Percentiles rank a stretch among this genome's conserved stretches.
Evolutionary conservation across 495 filamentous ascomycete genomes (phyloP).

Genomic region (Penicillium cinerascens): DNA sequence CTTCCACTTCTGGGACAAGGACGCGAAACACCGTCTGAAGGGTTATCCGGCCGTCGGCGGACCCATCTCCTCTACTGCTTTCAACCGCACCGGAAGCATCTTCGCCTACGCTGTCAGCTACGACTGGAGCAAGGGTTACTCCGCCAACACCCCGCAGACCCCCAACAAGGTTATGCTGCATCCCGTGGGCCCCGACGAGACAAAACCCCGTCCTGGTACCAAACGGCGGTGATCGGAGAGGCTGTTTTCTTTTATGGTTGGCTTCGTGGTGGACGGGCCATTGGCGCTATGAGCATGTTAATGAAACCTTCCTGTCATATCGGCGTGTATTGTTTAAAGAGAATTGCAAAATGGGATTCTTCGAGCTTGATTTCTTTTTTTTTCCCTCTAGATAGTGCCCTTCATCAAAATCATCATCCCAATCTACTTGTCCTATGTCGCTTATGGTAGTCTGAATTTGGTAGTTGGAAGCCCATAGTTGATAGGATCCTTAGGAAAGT

Average conservation of each 20-base stretch:
- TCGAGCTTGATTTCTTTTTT: conserved; percentile 4
- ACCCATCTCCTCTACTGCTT: conserved; percentile 72
- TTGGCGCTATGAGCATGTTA: conserved; percentile 31
- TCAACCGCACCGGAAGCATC: conserved; percentile 72
- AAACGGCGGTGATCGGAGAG: conserved; percentile 60
- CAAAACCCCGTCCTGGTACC: conserved; percentile 69
- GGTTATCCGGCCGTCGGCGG: conserved; percentile 83
- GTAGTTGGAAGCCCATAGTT: neutral
- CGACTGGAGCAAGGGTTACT: conserved; percentile 91
- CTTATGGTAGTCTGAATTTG: neutral
- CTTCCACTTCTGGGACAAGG: conserved; percentile 90
- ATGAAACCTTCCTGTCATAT: conserved; percentile 24
- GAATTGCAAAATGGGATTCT: conserved; percentile 19
- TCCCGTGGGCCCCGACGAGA: conserved; percentile 70
- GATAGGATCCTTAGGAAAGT: neutral
- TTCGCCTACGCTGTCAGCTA: conserved; percentile 92
- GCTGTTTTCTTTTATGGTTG: conserved; percentile 3
- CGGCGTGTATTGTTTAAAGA: conserved; percentile 24
- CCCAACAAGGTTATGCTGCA: conserved; percentile 87
- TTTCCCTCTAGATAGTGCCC: neutral
- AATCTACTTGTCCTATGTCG: neutral
- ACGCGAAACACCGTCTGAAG: conserved; percentile 80
- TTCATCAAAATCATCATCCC: neutral
- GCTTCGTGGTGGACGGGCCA: conserved; percentile 9
- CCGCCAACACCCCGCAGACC: conserved; percentile 61